Evolutionary conservation across 179 eudicot species (phyloP), one percentile per base, ranked within the genome.

Genomic region (Pouteria campechiana): DNA sequence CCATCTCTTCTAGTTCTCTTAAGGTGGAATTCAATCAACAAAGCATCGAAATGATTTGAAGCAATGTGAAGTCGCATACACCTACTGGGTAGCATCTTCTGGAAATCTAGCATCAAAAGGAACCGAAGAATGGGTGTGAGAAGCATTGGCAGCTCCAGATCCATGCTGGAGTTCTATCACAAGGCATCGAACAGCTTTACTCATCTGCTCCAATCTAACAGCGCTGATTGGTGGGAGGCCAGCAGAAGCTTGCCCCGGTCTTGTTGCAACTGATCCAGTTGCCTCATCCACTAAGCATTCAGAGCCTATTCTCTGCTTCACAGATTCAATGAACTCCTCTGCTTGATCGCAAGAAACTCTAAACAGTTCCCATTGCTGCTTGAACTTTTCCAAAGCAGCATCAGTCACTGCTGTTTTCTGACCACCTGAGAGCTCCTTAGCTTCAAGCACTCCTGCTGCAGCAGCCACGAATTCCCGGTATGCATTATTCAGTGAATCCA

Each of bases 201-300:
- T 89, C 97, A 85, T 89, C 54, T 85, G 97, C 40, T 89, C 97
- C 64, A 89, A 68, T 38, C 95, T 65, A 25, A 89, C 95, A 0
- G 93, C 97, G 68, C 97, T 89, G 3, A 89, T 85, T 4, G 97
- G 97, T 3, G 85, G 81, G 44, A 89, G 81, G 28, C 89, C 88
- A 28, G 58, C 28, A 21, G 51, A 32, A 17, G 52, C 50, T 58
- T 71, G 70, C 12, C 94, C 86, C 9, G 82, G 60, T 64, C 54
- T 80, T 32, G 58, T 64, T 8, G 64, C 27, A 16, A 64, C 48
- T 3, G 80, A 60, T 8, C 95, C 93, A 28, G 95, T 89, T 12
- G 97, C 97, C 52, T 89, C 95, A 46, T 85, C 97, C 23, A 89
- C 93, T 31, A 89, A 65, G 57, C 97, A 89, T 57, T 85, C 89